These are phyloP conservation scores for Hevea brasiliensis DNA, from an alignment of 345 rosid species.

Conservation along the genomic window DNA sequence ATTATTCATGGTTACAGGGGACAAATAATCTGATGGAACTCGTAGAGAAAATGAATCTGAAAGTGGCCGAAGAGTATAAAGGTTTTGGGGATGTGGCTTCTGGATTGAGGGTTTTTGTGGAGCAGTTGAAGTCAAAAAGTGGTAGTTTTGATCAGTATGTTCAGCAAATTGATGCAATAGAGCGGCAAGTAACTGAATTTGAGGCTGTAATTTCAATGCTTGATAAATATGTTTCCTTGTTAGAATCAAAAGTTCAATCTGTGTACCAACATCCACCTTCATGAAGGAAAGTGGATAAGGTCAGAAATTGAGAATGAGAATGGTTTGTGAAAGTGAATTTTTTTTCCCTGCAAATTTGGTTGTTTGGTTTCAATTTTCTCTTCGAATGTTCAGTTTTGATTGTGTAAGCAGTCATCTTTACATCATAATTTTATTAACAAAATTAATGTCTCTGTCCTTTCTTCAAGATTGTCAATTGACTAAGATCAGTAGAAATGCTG, in stretches of 20 bases:
- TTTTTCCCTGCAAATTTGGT: background rate
- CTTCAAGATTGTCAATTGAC: too few species aligned
- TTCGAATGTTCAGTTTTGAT: too few species aligned
- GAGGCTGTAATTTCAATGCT: constrained; percentile 79
- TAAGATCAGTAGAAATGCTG: too few species aligned
- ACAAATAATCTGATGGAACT: constrained; percentile 65
- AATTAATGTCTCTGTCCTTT: too few species aligned
- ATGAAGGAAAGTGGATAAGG: background rate
- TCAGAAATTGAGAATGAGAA: background rate
- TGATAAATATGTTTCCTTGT: constrained; percentile 62
- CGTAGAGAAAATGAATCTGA: constrained; percentile 76
- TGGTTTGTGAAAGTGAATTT: background rate
- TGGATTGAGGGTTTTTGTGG: constrained; percentile 67
- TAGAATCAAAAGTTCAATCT: constrained; percentile 67
- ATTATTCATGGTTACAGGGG: constrained; percentile 39
- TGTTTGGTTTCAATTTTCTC: background rate
- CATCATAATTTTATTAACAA: too few species aligned
- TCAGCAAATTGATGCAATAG: constrained; percentile 67
- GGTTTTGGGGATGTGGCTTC: constrained; percentile 78
- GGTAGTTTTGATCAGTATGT: constrained; percentile 72
- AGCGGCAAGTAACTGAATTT: constrained; percentile 72
- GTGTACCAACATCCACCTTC: constrained; percentile 27
- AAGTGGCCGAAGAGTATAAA: constrained; percentile 66
- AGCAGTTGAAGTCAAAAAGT: constrained; percentile 68
- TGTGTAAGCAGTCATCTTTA: too few species aligned